A percentile compares a stretch with the other conserved stretches of the same genome.
These are phyloP conservation scores for Kodamaea jinghongensis DNA, from an alignment of 805 yeast genomes.

Conservation along the genomic window DNA sequence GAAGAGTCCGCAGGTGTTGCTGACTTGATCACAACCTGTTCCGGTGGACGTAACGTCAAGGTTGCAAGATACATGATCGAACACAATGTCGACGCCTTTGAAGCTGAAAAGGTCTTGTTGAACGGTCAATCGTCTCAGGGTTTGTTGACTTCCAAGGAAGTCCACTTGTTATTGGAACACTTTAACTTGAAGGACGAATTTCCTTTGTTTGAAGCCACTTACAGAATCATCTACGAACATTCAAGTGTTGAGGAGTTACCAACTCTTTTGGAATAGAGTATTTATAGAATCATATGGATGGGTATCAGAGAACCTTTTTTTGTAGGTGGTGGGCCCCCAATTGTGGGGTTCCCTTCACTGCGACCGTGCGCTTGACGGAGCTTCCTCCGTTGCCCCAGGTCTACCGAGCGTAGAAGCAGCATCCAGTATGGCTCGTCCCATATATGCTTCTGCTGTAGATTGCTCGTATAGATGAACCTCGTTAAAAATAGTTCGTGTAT, in stretches of 20 bases:
- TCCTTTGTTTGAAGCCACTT: slow-evolving; percentile 80
- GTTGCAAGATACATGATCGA: slow-evolving; percentile 86
- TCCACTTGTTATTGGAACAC: slow-evolving; percentile 71
- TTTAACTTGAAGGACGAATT: slow-evolving; percentile 59
- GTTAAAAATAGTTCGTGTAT: too few relatives aligned
- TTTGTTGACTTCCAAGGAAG: slow-evolving; percentile 85
- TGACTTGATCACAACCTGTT: slow-evolving; percentile 94
- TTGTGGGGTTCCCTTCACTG: too few relatives aligned
- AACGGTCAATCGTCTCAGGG: slow-evolving; percentile 99
- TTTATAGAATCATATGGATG: too few relatives aligned
- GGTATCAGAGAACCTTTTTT: too few relatives aligned
- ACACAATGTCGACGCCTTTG: slow-evolving; percentile 71
- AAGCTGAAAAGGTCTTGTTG: slow-evolving; percentile 79
- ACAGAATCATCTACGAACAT: slow-evolving; percentile 75
- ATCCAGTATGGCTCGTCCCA: too few relatives aligned
- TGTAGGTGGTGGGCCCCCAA: too few relatives aligned
- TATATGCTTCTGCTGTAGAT: too few relatives aligned
- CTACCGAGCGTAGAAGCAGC: too few relatives aligned
- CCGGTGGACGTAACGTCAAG: slow-evolving; percentile 95
- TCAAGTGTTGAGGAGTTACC: slow-evolving; percentile 77
- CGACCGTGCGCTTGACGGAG: too few relatives aligned
- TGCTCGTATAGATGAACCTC: too few relatives aligned
- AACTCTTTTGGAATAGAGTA: slow-evolving; percentile 48
- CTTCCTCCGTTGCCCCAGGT: too few relatives aligned
- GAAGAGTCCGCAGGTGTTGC: slow-evolving; percentile 98